These are phyloP conservation scores for Colletotrichum lupini DNA, from an alignment of 2,329 filamentous ascomycete genomes.

Conservation along the genomic window DNA sequence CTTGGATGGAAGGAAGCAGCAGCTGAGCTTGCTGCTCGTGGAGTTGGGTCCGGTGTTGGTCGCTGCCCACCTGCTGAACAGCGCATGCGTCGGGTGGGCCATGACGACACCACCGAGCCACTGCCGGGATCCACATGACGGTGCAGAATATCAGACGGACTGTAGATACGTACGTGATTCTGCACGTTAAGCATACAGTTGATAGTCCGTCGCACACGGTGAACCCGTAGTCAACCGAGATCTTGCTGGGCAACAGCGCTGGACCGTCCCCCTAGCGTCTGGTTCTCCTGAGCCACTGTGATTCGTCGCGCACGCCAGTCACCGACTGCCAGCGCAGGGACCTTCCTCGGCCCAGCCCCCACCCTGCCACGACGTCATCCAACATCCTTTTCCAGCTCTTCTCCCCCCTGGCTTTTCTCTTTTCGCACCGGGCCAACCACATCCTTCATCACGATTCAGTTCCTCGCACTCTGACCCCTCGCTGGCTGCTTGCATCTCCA, in stretches of 20 bases:
- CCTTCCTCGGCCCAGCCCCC: conserved; percentile 8
- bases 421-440: conserved; percentile 8
- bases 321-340: conserved; percentile 15
- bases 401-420: not conserved
- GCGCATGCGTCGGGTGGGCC: conserved; percentile 23
- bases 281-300: not conserved
- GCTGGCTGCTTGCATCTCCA: not conserved
- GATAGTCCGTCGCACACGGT: not conserved
- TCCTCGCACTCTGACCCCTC: not conserved
- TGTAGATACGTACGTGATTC: too few relatives aligned
- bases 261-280: not conserved
- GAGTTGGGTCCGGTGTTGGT: conserved; percentile 1
- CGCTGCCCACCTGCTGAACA: conserved; percentile 20
- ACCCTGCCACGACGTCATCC: conserved; percentile 24
- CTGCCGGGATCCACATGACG: conserved; percentile 11
- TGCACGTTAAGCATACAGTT: not conserved
- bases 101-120: conserved; percentile 36
- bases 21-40: not conserved
- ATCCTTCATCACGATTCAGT: not conserved
- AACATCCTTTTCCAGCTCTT: not conserved
- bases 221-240: not conserved
- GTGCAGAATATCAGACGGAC: not conserved
- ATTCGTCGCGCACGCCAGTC: not conserved
- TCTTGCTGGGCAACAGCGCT: conserved; percentile 18
- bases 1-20: not conserved